These are phyloP conservation scores for Xerocomellus intermedius DNA, from an alignment of 768 basidiomycete species.

Conservation along the genomic window DNA sequence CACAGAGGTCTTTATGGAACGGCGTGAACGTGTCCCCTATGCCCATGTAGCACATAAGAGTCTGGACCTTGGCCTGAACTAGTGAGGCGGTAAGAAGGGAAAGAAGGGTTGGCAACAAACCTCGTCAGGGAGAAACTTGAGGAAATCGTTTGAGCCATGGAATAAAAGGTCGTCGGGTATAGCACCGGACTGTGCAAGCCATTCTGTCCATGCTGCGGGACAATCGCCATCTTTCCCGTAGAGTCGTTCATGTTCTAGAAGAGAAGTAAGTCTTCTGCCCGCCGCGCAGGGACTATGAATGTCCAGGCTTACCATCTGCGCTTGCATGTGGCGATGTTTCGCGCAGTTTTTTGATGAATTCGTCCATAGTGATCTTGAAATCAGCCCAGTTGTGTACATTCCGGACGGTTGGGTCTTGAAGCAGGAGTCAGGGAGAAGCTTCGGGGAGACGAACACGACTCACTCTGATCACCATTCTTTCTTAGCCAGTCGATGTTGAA, in stretches of 20 bases:
- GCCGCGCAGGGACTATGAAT: not conserved
- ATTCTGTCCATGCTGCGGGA: constrained; percentile 61
- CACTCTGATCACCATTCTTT: constrained; percentile 32
- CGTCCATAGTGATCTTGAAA: constrained; percentile 44
- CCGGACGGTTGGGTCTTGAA: constrained; percentile 55
- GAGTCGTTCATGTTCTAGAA: constrained; percentile 54
- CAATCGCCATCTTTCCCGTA: constrained; percentile 81
- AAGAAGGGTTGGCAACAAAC: constrained; percentile 35
- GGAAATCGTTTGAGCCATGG: constrained; percentile 53
- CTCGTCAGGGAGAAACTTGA: constrained; percentile 51
- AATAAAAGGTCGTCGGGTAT: constrained; percentile 57
- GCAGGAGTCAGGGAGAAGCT: constrained; percentile 7
- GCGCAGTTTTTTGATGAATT: constrained; percentile 51
- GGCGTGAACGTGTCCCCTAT: constrained; percentile 82
- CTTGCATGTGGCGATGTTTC: constrained; percentile 33
- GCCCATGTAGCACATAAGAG: constrained; percentile 84
- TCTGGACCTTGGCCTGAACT: constrained; percentile 60
- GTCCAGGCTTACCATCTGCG: constrained; percentile 37
- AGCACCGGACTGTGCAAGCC: constrained; percentile 47
- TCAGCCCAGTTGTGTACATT: constrained; percentile 63
- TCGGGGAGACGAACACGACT: not conserved
- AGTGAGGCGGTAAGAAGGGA: constrained; percentile 2
- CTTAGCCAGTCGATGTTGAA: constrained; percentile 59
- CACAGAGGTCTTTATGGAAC: constrained; percentile 83
- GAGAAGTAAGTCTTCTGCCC: not conserved